Base-by-base conservation (phyloP, 495 filamentous ascomycete genomes). In the Annulohypoxylon maeteangense region DNA sequence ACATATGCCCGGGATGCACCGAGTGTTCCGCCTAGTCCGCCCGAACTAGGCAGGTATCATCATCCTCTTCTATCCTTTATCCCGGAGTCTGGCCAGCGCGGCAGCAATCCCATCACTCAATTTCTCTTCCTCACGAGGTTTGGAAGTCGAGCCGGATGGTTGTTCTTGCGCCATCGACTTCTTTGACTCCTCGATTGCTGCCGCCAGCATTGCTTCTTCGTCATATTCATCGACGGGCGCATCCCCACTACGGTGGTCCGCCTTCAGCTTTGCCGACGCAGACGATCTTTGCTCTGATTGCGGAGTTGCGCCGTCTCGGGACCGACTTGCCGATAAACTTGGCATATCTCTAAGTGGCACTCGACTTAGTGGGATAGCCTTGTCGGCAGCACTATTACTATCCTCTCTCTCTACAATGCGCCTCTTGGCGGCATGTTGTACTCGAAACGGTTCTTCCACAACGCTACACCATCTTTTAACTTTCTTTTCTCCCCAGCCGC, bases 401-500 rank as follows among this genome's bases (percentile, higher is more conserved):
- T 70, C 53, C 42, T 65, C 53, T 65, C 65, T 62, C 14, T 55
- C 40, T 14, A 76, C 70, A 7, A 82, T 62, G 3, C 81, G 83
- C 32, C 85, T 78, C 76, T 84, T 92, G 32, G 87, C 88, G 2
- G 91, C 87, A 62, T 89, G 90, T 73, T 89, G 87, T 8, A 91
- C 87, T 67, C 92, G 80, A 72, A 98, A 98, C 6, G 91, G 91
- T 80, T 96, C 93, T 56, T 92, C 83, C 6, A 98, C 93, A 3
- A 90, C 90, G 56, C 80, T 85, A 74, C 87, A 91, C 93, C 95
- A 98, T 59, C 86, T 85, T 74, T 90, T 88, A 6, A 97, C 93
- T 78, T 98, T 99, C 82, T 91, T 95, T 82, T 97, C 92, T 16
- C 95, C 95, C 94, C 94, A 98, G 8, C 95, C 95, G 5, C 90